A percentile compares a stretch with the other conserved stretches of the same genome.
Conservation (phyloP, 2,329 filamentous ascomycete genomes). For the Sporothrix euskadiensis region DNA sequence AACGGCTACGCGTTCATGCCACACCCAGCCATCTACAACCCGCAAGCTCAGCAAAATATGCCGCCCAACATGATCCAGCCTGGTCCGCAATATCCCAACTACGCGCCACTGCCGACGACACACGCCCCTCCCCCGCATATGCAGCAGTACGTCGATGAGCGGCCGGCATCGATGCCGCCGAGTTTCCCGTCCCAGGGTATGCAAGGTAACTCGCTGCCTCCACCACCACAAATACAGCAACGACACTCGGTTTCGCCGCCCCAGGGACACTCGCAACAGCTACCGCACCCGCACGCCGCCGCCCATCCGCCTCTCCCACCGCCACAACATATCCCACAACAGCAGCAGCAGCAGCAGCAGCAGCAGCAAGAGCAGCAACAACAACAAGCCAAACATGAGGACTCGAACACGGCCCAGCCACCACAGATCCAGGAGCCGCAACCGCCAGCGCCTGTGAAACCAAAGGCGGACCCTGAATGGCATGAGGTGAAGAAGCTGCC, state of each 20-base stretch:
- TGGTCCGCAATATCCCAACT: conserved; percentile 43
- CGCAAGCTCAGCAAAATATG: conserved; percentile 51
- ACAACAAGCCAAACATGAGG: conserved; percentile 24
- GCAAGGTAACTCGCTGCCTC: conserved; percentile 42
- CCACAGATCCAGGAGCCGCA: conserved; percentile 48
- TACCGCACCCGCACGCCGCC: conserved; percentile 47
- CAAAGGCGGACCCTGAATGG: conserved; percentile 35
- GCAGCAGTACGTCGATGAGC: conserved; percentile 72
- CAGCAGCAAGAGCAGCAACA: conserved; percentile 38
- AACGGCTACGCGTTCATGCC: conserved; percentile 83
- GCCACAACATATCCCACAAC: conserved; percentile 44
- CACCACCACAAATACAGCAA: conserved; percentile 47
- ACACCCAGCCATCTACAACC: conserved; percentile 82
- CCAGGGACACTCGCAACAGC: conserved; percentile 56
- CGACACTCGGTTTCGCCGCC: conserved; percentile 61
- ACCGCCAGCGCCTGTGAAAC: conserved; percentile 51
- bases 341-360: conserved; percentile 40
- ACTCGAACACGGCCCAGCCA: conserved; percentile 8
- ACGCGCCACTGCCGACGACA: conserved; percentile 38
- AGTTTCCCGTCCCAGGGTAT: conserved; percentile 61
- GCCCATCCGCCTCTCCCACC: conserved; percentile 46
- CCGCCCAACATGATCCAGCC: conserved; percentile 43
- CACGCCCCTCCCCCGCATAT: conserved; percentile 49
- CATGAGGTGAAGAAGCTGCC: conserved; percentile 63
- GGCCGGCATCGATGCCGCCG: conserved; percentile 71